Percentiles rank a stretch among this genome's conserved stretches.
phyloP scores from a whole-genome alignment of 1,284 basidiomycete genomes.

The Leccinum subrobustum region DNA sequence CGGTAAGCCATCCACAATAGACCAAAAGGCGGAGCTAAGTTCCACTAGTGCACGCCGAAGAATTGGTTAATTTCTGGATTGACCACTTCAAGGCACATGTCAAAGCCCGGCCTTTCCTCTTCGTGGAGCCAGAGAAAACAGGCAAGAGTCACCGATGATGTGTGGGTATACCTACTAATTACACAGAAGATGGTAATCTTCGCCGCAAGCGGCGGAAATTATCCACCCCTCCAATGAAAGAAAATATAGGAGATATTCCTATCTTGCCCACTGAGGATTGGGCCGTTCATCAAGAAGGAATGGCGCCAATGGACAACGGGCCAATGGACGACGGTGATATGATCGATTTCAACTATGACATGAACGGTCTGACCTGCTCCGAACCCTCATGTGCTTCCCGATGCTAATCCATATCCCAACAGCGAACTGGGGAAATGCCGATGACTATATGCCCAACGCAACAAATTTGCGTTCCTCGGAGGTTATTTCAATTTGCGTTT shows the following conservation, averaged over 20 bases:
- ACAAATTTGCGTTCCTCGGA: constrained; percentile 61
- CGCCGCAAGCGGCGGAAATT: constrained; percentile 29
- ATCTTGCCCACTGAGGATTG: constrained; percentile 4
- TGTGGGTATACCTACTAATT: constrained; percentile 1
- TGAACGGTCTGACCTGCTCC: constrained; percentile 24
- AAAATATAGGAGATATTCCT: constrained; percentile 1
- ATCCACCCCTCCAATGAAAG: constrained; percentile 1
- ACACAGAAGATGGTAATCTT: constrained; percentile 17
- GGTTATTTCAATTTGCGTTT: constrained; percentile 36
- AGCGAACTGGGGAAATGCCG: constrained; percentile 24
- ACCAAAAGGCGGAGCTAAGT: constrained; percentile 7
- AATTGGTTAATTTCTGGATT: constrained; percentile 68
- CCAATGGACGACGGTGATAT: constrained; percentile 15
- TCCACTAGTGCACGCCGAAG: constrained; percentile 57
- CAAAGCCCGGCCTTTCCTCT: constrained; percentile 54
- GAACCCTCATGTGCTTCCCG: neutral
- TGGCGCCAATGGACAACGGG: neutral
- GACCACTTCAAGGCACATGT: constrained; percentile 67
- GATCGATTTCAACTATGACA: constrained; percentile 26
- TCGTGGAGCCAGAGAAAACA: constrained; percentile 40
- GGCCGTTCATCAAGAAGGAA: constrained; percentile 1
- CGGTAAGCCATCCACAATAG: constrained; percentile 43
- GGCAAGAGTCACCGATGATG: constrained; percentile 8
- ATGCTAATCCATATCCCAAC: constrained; percentile 7
- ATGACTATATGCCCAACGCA: constrained; percentile 16